These are phyloP conservation scores for Vitis riparia DNA, from an alignment of 164 flowering plant species.

Conservation along the genomic window DNA sequence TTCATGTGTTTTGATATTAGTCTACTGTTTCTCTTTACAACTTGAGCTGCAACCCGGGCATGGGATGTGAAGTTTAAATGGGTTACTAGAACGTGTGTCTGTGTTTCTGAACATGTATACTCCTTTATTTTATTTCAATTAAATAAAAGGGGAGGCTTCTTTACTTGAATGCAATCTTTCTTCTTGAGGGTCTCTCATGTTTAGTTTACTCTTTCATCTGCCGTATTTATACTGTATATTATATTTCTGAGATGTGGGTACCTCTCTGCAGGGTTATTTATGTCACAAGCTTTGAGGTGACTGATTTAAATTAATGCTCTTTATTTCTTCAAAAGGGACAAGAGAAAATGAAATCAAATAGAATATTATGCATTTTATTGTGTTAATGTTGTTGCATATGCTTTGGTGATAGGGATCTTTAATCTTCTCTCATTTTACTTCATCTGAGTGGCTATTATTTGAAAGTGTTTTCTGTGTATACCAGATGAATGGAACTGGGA, in stretches of 20 bases:
- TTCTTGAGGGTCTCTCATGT: background rate
- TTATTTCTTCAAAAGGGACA: background rate
- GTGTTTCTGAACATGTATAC: background rate
- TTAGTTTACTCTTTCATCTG: slow-evolving; percentile 8
- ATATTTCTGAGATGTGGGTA: slow-evolving; percentile 9
- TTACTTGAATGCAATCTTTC: background rate
- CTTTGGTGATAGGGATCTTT: no score
- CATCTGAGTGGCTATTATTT: no score
- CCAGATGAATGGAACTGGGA: no score
- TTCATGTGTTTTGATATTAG: no score
- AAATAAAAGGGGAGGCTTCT: no score
- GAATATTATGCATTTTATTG: background rate
- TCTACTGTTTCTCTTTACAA: no score
- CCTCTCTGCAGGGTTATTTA: slow-evolving; percentile 2
- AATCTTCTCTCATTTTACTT: no score
- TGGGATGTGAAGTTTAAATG: no score
- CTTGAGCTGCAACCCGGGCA: no score
- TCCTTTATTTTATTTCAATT: slow-evolving; percentile 1
- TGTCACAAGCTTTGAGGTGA: background rate
- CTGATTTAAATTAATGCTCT: background rate
- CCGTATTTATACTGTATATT: slow-evolving; percentile 5
- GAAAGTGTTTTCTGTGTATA: no score
- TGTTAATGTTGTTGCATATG: no score
- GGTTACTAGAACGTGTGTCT: no score
- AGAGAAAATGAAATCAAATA: background rate